Evolutionary conservation across 805 yeast genomes (phyloP), one percentile per base, ranked within the genome.

Genomic region (Lipomyces anomalus): DNA sequence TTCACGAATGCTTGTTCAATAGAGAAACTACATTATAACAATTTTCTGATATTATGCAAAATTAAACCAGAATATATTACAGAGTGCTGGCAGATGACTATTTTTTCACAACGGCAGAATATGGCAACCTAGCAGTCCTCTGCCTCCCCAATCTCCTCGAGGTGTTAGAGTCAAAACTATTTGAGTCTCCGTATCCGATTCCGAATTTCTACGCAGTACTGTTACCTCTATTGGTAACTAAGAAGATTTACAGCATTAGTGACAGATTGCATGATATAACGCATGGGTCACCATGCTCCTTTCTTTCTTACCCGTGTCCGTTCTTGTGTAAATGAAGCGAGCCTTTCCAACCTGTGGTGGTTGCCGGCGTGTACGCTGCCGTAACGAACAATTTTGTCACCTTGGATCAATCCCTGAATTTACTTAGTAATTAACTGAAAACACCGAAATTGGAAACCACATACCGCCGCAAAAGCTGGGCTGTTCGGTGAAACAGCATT

Each of bases 121-220:
- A 50, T 73, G 76, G 62, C 88, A 83, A 1, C 90, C 90, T 28
- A 83, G 62, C n/a, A 79, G 53, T 1, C 90, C 89, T 29, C 66
- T 65, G 5, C 90, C 90, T 35, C 66, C 68, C 89, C 89, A 84
- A 13, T 66, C 61, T 3, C 61, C 61, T 4, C 72, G 62, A 1
- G 89, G 90, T 2, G 57, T 58, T 24, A 75, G 58, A 3, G 48
- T 47, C 44, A 67, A 61, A 39, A 52, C 56, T 22, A 57, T 46
- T 57, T 40, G 45, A 51, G 44, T 56, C 52, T 21, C 59, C 62
- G n/a, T 59, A 22, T 42, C n/a, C 6, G 42, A 48, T 3, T 38
- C 47, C 22, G 30, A 42, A 16, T 47, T 47, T 3, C 48, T 47
- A 36, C 71, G 56, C 18, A 48, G 17, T 9, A 67, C 46, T 3